Base-by-base conservation (phyloP, 169 alveolate species). In the Theileria parva region DNA sequence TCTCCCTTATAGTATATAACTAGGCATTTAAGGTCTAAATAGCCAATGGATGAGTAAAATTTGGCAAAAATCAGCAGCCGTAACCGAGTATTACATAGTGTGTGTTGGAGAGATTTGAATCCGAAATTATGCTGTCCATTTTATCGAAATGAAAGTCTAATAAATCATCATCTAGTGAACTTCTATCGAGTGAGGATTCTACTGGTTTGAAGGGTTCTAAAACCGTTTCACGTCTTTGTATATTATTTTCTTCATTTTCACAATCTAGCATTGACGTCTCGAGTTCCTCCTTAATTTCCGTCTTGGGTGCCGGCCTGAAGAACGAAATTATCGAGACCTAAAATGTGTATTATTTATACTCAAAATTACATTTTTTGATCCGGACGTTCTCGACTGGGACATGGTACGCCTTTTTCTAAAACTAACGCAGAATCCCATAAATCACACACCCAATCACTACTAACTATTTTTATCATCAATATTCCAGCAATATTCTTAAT, bases 241-340 rank as follows among this genome's bases (percentile, higher is more conserved):
- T 6, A 15, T 15, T 44, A 15, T 64, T 15, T 7, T 64, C 50
- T 30, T 64, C 72, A 19, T 34, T 13, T 64, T 30, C 50, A n/a
- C 5, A 17, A 6, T 15, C 55, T 5, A 64, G 2, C 32, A 39
- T 17, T 64, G 72, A 7, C 11, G 21, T 11, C 23, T 64, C 55
- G 19, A 19, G 23, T 11, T 64, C 72, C 23, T 64, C 55, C 55
- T 64, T 39, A 13, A 17, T 19, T 11, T 69, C 66, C 23, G 32
- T 69, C 28, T 69, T 69, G 21, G 69, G 17, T 12, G 8, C 50
- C 9, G 77, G 77, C 12, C 50, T 69, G 48, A 69, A 69, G 48
- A 69, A 69, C 75, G 64, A 50, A n/a, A 13, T 69, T 69, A 69
- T 69, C 9, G 77, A 57, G 19, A 27, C 69, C 77, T 69, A 51